Conservation (phyloP, 768 basidiomycete species). For the Aureoboletus auriporus region DNA sequence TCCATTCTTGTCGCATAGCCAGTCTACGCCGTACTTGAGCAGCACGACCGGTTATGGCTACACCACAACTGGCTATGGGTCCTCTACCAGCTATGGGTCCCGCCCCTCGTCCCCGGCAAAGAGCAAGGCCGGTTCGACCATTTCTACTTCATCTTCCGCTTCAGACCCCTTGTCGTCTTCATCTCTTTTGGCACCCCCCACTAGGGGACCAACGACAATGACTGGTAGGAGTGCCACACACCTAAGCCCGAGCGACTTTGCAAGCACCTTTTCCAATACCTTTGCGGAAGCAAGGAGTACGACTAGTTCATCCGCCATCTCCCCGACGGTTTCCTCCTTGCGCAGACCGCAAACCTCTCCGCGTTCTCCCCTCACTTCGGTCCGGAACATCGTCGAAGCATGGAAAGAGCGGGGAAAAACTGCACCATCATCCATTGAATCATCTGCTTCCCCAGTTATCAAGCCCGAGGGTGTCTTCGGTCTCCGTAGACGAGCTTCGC, state of each 20-base stretch:
- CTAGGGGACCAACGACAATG: slow-evolving; percentile 29
- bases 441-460: slow-evolving; percentile 35
- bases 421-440: slow-evolving; percentile 34
- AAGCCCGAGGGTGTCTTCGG: slow-evolving; percentile 30
- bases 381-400: slow-evolving; percentile 72
- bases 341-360: slow-evolving; percentile 65
- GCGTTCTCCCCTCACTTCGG: slow-evolving; percentile 66
- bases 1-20: slow-evolving; percentile 29
- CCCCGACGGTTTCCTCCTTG: slow-evolving; percentile 48
- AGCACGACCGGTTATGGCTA: slow-evolving; percentile 35
- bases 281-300: slow-evolving; percentile 35
- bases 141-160: slow-evolving; percentile 23
- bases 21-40: slow-evolving; percentile 38
- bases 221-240: slow-evolving; percentile 28
- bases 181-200: slow-evolving; percentile 48
- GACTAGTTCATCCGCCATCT: slow-evolving; percentile 23
- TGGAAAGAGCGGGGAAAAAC: slow-evolving; percentile 65
- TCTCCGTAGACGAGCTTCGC: slow-evolving; percentile 30
- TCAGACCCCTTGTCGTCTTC: slow-evolving; percentile 30
- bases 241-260: slow-evolving; percentile 33
- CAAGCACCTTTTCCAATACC: slow-evolving; percentile 36
- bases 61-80: slow-evolving; percentile 29
- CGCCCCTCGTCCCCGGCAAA: slow-evolving; percentile 49
- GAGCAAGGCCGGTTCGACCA: slow-evolving; percentile 32
- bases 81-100: slow-evolving; percentile 33